Base-by-base conservation (phyloP, 208 protist genomes). In the Trypanosoma grayi region DNA sequence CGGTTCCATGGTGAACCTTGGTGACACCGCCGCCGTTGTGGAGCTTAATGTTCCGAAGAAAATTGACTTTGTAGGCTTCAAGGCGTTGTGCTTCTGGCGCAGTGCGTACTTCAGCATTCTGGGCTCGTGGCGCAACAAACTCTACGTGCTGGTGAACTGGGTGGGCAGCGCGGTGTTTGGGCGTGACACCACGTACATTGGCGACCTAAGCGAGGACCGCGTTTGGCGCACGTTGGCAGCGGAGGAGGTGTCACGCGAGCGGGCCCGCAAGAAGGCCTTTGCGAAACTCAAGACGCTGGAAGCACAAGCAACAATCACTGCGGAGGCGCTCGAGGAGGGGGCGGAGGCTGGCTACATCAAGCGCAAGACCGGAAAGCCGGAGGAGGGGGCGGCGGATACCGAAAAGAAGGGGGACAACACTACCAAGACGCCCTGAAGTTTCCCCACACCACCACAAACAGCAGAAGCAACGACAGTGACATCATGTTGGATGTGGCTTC, bases 101-200 rank as follows among this genome's bases (percentile, higher is more conserved):
- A 91, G 83, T 50, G 87, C 87, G 27, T 94, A 94, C 72, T 67
- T 94, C 51, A 90, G 80, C 64, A 88, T 91, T 37, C 74, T 94
- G 30, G 87, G 84, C 36, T 89, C 83, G 25, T 64, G 88, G 55
- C 79, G 85, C 41, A 90, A 79, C 67, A 87, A 87, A 61, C 60
- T 94, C 2, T 92, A 92, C 72, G 81, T 94, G 20, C 51, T 90
- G 43, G 79, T 90, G 40, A 92, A 94, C 73, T 94, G 87, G 87
- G 53, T 59, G 16, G 85, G 85, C 28, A 92, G 84, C 54, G 65
- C 73, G 10, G 48, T 94, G 7, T 94, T 94, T 58, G 84, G 87
- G 37, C 87, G 87, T 33, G 87, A 94, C 60, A 81, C 81, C 67
- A 94, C 87, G 45, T 90, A 86, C 73, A 90, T 94, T 66, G 81